Evolutionary conservation across 2,329 filamentous ascomycete species (phyloP), one percentile per base, ranked within the genome.

Genomic region (Cladosporium oxysporum): DNA sequence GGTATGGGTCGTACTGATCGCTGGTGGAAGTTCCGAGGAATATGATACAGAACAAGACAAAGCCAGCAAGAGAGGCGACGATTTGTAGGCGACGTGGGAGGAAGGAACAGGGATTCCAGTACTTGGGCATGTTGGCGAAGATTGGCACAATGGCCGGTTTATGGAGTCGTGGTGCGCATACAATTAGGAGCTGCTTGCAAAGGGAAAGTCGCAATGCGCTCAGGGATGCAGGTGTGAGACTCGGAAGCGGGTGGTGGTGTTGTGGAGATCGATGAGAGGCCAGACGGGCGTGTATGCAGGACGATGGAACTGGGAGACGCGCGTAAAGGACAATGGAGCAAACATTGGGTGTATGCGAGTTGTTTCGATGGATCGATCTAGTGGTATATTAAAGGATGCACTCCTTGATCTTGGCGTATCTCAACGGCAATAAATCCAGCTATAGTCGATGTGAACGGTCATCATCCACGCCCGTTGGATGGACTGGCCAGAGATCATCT

Each of bases 1-100:
- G 65, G 57, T 74, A 72, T 5, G 69, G 67, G 57, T 75, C 72
- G 66, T 70, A 70, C 49, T 69, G 69, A 59, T 72, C 69, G 53
- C 69, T 67, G 61, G 66, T 71, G 21, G 75, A 74, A 50, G 70
- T 73, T 58, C 75, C 76, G 44, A 78, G 71, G 60, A 76, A 73
- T 62, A 77, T 44, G 62, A 79, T 73, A 68, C 73, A 74, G 69
- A 81, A 75, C 21, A 82, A 69, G 44, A 77, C 60, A 58, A 82
- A 72, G 44, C 76, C 62, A 4, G 79, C 70, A 59, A 81, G 67
- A 65, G 76, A 73, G 59, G 78, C 73, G 58, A 84, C 76, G 66
- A 81, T 74, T 73, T 83, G 81, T 66, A 83, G 79, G 31, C 82
- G 77, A 59, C 80, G 79, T n/a, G 81, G 81, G 14, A 81, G 80